A percentile compares a stretch with the other conserved stretches of the same genome.
Conservation (phyloP, 2,329 filamentous ascomycete species). For the Fusarium nygamai region DNA sequence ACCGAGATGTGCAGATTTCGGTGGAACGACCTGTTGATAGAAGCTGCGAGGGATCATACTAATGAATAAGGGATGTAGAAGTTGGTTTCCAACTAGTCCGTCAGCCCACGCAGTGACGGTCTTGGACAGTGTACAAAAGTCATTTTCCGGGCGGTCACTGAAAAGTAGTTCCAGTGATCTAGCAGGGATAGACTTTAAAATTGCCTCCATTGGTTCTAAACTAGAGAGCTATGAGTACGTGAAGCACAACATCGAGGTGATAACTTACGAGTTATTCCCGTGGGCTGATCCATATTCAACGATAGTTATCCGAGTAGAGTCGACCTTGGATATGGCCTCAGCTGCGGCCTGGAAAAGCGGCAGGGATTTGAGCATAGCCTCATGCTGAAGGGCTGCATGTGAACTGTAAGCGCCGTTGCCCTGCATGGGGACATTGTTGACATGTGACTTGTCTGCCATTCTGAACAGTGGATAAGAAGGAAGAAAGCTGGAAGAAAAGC, state of each 20-base stretch:
- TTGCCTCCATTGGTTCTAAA: background rate
- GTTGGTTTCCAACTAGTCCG: background rate
- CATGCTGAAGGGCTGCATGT: background rate
- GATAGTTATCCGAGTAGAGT: background rate
- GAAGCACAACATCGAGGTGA: accelerated
- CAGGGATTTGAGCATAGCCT: background rate
- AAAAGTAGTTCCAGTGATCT: background rate
- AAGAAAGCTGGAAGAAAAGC: background rate
- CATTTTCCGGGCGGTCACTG: background rate
- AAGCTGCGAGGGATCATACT: slow-evolving; percentile 1
- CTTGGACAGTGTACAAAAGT: background rate
- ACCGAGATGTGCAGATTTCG: background rate
- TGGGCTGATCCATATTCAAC: background rate
- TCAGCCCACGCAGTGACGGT: background rate
- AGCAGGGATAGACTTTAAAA: background rate
- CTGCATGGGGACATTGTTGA: slow-evolving; percentile 1
- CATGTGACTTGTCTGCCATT: background rate
- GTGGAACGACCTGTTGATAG: background rate
- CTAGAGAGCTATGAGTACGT: background rate
- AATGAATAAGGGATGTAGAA: background rate
- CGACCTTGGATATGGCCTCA: background rate
- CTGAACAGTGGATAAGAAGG: background rate
- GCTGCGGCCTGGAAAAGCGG: background rate
- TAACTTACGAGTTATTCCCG: background rate
- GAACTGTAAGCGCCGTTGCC: background rate